These are phyloP conservation scores for Colletotrichum karsti DNA, from an alignment of 2,329 filamentous ascomycete species.

Conservation along the genomic window DNA sequence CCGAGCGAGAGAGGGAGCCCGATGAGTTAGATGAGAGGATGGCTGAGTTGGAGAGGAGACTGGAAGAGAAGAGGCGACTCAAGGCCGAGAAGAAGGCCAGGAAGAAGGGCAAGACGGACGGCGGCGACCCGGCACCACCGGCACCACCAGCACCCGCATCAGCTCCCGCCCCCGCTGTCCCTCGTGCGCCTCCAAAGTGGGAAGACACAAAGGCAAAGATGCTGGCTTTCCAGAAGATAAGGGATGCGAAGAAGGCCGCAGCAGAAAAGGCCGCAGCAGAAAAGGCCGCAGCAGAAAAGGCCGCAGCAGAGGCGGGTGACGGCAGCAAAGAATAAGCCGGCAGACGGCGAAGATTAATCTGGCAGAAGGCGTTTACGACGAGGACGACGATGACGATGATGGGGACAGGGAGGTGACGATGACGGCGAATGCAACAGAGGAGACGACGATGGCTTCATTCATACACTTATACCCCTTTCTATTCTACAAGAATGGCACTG, in stretches of 20 bases:
- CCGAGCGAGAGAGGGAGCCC: conserved; percentile 41
- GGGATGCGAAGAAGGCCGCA: conserved; percentile 60
- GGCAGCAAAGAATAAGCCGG: too few species aligned
- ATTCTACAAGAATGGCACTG: conserved; percentile 15
- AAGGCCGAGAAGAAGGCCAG: conserved; percentile 46
- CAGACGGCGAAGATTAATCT: too few species aligned
- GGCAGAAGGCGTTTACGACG: not conserved
- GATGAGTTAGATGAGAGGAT: conserved; percentile 35
- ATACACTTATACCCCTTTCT: conserved; percentile 28
- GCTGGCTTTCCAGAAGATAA: conserved; percentile 50
- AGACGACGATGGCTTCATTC: not conserved
- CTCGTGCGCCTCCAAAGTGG: conserved; percentile 24
- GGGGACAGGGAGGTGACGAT: too few species aligned
- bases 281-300: too few species aligned
- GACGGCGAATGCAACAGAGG: too few species aligned
- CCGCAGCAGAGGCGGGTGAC: conserved; percentile 48
- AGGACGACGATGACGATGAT: too few species aligned
- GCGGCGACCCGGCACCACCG: not conserved
- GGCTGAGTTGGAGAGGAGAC: conserved; percentile 29
- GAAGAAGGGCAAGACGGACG: conserved; percentile 31
- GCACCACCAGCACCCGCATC: not conserved
- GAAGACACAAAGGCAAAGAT: conserved; percentile 30
- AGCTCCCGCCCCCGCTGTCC: not conserved
- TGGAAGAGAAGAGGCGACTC: conserved; percentile 47
- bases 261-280: conserved; percentile 56